These are phyloP conservation scores for Candida sonorensis DNA, from an alignment of 805 yeast species.

Conservation along the genomic window DNA sequence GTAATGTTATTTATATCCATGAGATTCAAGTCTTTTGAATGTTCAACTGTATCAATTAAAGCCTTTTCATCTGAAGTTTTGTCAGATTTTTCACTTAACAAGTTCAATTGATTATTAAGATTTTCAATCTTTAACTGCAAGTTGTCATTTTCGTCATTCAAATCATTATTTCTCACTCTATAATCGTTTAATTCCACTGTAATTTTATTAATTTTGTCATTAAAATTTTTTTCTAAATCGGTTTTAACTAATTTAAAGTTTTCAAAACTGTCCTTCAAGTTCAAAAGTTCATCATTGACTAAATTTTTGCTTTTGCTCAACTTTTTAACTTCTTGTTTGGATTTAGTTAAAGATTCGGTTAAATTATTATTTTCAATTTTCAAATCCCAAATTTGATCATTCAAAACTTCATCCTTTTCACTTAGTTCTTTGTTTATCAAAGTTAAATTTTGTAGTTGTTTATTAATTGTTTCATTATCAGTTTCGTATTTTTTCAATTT, in stretches of 20 bases:
- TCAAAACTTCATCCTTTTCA: slow-evolving; percentile 39
- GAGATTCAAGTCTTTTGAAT: too few relatives aligned
- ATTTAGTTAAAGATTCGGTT: slow-evolving; percentile 35
- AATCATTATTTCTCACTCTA: slow-evolving; percentile 44
- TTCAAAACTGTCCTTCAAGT: slow-evolving; percentile 44
- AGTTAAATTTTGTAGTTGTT: slow-evolving; percentile 29
- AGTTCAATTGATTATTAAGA: slow-evolving; percentile 3
- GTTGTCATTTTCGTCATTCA: slow-evolving; percentile 65
- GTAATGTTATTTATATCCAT: too few relatives aligned
- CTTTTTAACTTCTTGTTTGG: slow-evolving; percentile 34
- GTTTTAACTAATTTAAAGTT: slow-evolving; percentile 33
- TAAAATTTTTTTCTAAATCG: slow-evolving; percentile 33
- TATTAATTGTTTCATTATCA: slow-evolving; percentile 34
- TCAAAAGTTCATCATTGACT: slow-evolving; percentile 18
- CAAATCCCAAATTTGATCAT: slow-evolving; percentile 61
- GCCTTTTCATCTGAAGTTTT: too few relatives aligned
- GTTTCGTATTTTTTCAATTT: slow-evolving; percentile 36
- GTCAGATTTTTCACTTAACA: too few relatives aligned
- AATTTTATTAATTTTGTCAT: slow-evolving; percentile 29
- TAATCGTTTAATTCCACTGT: slow-evolving; percentile 40
- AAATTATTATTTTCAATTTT: slow-evolving; percentile 40
- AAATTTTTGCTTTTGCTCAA: slow-evolving; percentile 31
- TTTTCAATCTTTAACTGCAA: slow-evolving; percentile 34
- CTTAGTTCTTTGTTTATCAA: slow-evolving; percentile 27
- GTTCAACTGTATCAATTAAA: too few relatives aligned